Evolutionary conservation across 768 basidiomycete genomes (phyloP).

Genomic region (Filobasidium wieringae): DNA sequence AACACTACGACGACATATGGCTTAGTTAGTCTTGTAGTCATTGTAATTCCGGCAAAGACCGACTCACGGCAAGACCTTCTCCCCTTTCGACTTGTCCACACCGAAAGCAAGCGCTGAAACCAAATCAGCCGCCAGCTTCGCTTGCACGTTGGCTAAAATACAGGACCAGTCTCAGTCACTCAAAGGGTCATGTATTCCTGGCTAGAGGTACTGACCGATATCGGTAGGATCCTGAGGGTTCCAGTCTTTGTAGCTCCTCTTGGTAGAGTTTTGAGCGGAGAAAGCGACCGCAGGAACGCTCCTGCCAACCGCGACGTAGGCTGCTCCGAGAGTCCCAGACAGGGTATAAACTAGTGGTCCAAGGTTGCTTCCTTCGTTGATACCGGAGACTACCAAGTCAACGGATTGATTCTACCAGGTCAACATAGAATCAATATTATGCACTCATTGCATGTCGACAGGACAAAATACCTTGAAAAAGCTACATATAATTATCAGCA

Average conservation of each 20-base stretch:
- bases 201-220: not conserved
- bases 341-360: constrained; percentile 11
- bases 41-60: not conserved
- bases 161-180: not conserved
- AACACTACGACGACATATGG: not conserved
- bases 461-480: constrained; percentile 4
- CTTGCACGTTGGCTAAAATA: constrained; percentile 5
- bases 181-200: not conserved
- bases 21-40: not conserved
- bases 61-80: constrained; percentile 6
- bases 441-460: not conserved
- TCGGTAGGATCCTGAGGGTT: not conserved
- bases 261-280: constrained; percentile 4
- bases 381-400: constrained; percentile 5
- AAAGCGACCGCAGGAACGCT: constrained; percentile 7
- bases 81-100: not conserved
- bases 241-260: constrained; percentile 10
- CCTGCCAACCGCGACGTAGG: constrained; percentile 7
- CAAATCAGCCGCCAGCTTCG: not conserved
- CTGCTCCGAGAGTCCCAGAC: constrained; percentile 4
- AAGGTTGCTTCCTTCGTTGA: constrained; percentile 6
- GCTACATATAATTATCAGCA: not conserved
- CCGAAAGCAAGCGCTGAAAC: constrained; percentile 7
- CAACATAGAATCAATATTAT: not conserved
- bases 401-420: not conserved